phyloP scores from a whole-genome alignment of 2,329 filamentous ascomycete genomes.

The Fusarium goolgardi region DNA sequence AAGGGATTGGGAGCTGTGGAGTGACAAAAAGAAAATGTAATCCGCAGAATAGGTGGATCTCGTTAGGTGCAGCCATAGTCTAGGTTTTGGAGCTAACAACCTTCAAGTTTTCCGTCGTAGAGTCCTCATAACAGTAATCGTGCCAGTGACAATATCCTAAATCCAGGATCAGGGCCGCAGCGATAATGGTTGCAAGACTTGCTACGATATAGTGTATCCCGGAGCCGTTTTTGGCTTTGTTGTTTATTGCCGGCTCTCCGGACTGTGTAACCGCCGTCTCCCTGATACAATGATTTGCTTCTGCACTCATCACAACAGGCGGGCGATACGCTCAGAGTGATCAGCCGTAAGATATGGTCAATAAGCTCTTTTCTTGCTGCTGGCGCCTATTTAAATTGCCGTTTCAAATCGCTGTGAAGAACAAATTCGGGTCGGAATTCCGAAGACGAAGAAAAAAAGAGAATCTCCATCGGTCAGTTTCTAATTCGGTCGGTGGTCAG shows the following conservation, averaged over 20 bases:
- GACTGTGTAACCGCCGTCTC: constrained; percentile 14
- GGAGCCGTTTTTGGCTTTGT: background rate
- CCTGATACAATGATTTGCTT: constrained; percentile 7
- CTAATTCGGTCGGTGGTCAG: constrained; percentile 30
- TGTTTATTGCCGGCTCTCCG: constrained; percentile 1
- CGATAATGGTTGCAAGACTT: constrained; percentile 10
- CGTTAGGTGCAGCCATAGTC: constrained; percentile 13
- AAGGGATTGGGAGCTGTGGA: constrained; percentile 8
- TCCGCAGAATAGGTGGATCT: constrained; percentile 11
- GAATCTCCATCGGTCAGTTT: constrained; percentile 21
- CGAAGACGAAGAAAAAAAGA: constrained; percentile 5
- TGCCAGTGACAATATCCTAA: background rate
- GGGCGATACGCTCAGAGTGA: constrained; percentile 30
- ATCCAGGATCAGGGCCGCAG: constrained; percentile 4
- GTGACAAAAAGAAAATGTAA: constrained; percentile 24
- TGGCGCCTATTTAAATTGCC: constrained; percentile 36
- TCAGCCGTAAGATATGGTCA: constrained; percentile 2
- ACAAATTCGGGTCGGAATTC: constrained; percentile 15
- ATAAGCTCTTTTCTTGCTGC: constrained; percentile 16
- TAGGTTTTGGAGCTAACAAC: constrained; percentile 5
- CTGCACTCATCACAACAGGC: constrained; percentile 20
- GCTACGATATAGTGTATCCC: constrained; percentile 1
- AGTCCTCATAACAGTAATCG: constrained; percentile 2
- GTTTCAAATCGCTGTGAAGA: constrained; percentile 22
- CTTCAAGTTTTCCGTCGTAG: constrained; percentile 19